These are phyloP conservation scores for Ganoderma sp. DNA, from an alignment of 1,284 basidiomycete species.

Conservation along the genomic window DNA sequence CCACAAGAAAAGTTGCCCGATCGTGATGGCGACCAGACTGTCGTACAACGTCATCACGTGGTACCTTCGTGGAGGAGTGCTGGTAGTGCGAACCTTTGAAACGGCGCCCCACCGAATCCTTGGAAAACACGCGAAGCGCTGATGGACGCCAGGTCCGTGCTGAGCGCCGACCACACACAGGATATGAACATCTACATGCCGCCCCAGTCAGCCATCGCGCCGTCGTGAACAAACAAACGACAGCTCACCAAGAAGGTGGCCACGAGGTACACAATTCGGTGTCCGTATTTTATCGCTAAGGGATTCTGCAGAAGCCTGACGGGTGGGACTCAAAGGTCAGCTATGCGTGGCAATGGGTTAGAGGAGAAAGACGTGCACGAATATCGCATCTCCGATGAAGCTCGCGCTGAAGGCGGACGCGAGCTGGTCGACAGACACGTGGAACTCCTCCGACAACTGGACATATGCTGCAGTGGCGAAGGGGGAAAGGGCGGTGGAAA, in stretches of 20 bases:
- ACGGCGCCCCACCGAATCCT: conserved; percentile 53
- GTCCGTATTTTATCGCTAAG: conserved; percentile 52
- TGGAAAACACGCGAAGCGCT: conserved; percentile 51
- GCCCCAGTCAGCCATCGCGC: too few species aligned
- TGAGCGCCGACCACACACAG: conserved; percentile 51
- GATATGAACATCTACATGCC: conserved; percentile 49
- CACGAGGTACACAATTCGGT: conserved; percentile 50
- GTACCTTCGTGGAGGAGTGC: too few species aligned
- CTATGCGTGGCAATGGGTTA: not conserved
- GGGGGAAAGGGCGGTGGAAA: conserved; percentile 50
- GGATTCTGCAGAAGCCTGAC: conserved; percentile 47
- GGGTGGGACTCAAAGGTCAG: too few species aligned
- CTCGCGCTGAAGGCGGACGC: conserved; percentile 49
- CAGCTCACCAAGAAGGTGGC: conserved; percentile 45
- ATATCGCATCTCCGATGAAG: conserved; percentile 48
- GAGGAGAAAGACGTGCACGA: conserved; percentile 39
- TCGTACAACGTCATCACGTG: too few species aligned
- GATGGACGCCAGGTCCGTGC: conserved; percentile 49
- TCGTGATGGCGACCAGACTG: conserved; percentile 50
- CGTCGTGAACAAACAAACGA: not conserved
- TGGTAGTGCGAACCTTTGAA: conserved; percentile 43
- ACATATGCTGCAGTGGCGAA: conserved; percentile 51
- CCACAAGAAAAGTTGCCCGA: conserved; percentile 52
- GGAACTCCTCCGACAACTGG: conserved; percentile 46
- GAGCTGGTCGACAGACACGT: conserved; percentile 47